phyloP scores from a whole-genome alignment of 768 basidiomycete species.

The Mycena latifolia region DNA sequence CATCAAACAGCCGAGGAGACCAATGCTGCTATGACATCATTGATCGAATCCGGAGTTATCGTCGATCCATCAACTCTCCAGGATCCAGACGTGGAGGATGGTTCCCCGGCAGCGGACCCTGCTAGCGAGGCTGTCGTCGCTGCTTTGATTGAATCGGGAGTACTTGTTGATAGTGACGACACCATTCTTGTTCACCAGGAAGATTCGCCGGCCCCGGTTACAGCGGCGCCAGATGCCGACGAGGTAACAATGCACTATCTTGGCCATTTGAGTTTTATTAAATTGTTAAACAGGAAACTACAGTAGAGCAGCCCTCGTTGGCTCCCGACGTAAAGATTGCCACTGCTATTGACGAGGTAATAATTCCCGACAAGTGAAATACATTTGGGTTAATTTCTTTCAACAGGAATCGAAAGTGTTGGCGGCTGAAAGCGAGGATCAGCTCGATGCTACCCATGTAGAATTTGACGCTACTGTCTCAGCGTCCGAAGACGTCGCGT shows the following conservation, averaged over 20 bases:
- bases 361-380: too few species aligned
- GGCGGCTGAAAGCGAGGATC: neutral
- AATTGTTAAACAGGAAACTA: too few species aligned
- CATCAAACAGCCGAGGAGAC: neutral
- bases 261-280: too few species aligned
- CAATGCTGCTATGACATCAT: neutral
- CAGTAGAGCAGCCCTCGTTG: neutral
- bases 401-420: too few species aligned
- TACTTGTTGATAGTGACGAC: neutral
- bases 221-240: neutral
- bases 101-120: slow-evolving; percentile 19
- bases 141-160: slow-evolving; percentile 32
- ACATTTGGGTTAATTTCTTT: too few species aligned
- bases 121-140: slow-evolving; percentile 33
- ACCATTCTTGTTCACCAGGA: neutral
- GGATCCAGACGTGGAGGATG: slow-evolving; percentile 34
- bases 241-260: neutral
- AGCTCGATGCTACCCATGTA: too few species aligned
- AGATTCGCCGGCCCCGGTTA: neutral
- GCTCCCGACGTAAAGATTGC: neutral
- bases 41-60: slow-evolving; percentile 24
- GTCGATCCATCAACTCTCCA: slow-evolving; percentile 35
- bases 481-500: neutral
- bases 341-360: neutral
- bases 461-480: too few species aligned